phyloP scores from a whole-genome alignment of 441 rosid genomes.

The Flueggea neowawraea region DNA sequence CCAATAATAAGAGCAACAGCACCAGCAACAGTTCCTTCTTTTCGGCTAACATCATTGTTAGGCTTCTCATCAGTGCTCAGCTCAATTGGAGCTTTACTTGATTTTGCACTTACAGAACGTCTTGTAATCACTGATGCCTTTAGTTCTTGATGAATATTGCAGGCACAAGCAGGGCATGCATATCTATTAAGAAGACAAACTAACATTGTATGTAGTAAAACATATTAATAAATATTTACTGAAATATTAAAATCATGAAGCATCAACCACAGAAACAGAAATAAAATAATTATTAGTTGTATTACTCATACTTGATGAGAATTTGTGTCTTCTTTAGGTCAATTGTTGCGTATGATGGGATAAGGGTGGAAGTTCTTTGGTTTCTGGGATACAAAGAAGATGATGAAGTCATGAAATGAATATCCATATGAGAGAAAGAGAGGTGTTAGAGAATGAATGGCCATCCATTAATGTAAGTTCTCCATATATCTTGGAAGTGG shows the following conservation, averaged over 20 bases:
- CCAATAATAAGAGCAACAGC: constrained; percentile 63
- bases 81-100: constrained; percentile 16
- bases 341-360: no score
- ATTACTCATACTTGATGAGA: no score
- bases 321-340: no score
- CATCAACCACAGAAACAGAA: no score
- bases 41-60: constrained; percentile 7
- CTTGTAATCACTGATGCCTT: constrained; percentile 7
- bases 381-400: constrained; percentile 7
- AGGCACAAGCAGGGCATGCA: constrained; percentile 4
- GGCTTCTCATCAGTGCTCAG: constrained; percentile 6
- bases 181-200: no score
- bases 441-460: background rate
- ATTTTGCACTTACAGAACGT: constrained; percentile 4
- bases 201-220: no score
- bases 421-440: constrained; percentile 18
- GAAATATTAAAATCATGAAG: no score
- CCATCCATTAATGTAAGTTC: background rate
- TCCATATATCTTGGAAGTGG: constrained; percentile 36
- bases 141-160: constrained; percentile 21
- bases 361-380: no score
- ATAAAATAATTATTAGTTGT: no score
- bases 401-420: constrained; percentile 14
- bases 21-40: constrained; percentile 48
- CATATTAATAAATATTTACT: no score